Base-by-base conservation (phyloP, 306 rosid species). In the Trifolium fragiferum region DNA sequence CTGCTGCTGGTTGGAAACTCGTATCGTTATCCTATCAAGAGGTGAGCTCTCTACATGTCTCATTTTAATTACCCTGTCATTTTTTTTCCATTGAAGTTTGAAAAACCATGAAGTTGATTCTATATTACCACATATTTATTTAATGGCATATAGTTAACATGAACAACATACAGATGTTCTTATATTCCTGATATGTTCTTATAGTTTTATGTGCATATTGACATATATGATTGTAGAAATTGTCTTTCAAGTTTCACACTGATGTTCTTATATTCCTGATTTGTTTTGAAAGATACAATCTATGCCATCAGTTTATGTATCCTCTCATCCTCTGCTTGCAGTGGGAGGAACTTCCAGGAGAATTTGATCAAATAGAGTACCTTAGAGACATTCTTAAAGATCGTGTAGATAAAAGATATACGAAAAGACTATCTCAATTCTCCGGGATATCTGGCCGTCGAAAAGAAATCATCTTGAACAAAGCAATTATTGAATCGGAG, bases 1-100 rank as follows among this genome's bases (percentile, higher is more conserved):
- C 91, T 18, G 84, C 94, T 75, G 87, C 91, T 41, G 97, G 97
- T 81, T 94, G 98, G 98, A 88, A 87, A 80, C 82, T 84, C 20
- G 50, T 85, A 69, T 90, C 97, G 23, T 4, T 94, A 75, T 85
- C 91, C 80, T 72, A 84, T 80, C 91, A 85, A 21, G 92, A 88
- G 93, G 98, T 88, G 54, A 84, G 78, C 74, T 86, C 76, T 73
- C 80, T 4, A 16, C 37, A 38, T 14, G 18, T 19, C 59, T 32
- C 16, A 11, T 32, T 30, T n/a, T 30, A 43, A 54, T 49, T 32
- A 61, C 40, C 74, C 66, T 9, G 30, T 9, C 62, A 18, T 20
- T 70, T 27, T 54, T 25, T 54, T 54, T 41, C 7, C 32, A 66
- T 27, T 5, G 11, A 74, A 68, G 15, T 16, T 41, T 8, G 58